Base-by-base conservation (phyloP, 2,329 filamentous ascomycete species). In the Colletotrichum sp. region DNA sequence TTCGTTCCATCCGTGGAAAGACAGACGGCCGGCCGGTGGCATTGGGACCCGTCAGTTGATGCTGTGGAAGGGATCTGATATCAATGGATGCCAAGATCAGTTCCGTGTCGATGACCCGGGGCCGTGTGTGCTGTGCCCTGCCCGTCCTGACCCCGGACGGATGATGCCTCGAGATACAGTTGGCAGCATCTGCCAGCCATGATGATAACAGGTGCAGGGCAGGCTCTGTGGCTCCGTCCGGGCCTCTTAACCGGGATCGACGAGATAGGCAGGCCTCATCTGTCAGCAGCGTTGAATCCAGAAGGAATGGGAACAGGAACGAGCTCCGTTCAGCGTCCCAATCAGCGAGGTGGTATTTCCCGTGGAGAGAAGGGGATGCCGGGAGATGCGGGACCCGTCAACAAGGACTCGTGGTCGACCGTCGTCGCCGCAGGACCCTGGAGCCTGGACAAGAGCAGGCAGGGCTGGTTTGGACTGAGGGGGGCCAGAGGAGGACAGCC, bases 1-100 rank as follows among this genome's bases (percentile, higher is more conserved):
- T 73, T 76, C 70, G 70, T 76, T 73, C 73, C 70, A 76, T 65
- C 73, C 57, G 72, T 55, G 32, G 49, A 74, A 34, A 63, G 39
- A 68, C 63, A 63, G 52, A 75, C 52, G 63, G 62, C 59, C 49
- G 62, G 62, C 59, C 32, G 55, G 49, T 49, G 69, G 55, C 55
- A 55, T 52, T 64, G 24, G 55, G 18, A 32, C n/a, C 59, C 70
- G 32, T 69, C 64, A 70, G 13, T 44, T 60, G 64, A 34, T 8
- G 69, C 49, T 32, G 21, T 34, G 55, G 28, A 26, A 57, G 21
- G 59, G 62, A 44, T 44, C 15, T 30, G 59, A 76, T 21, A 49
- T 64, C 32, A 26, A 34, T 34, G 16, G 69, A 26, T 30, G n/a
- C 57, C 44, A 32, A 30, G 21, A 28, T 21, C 21, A 39, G 21